Base-by-base conservation (phyloP, 2,329 filamentous ascomycete genomes). In the Aspergillus sp. region DNA sequence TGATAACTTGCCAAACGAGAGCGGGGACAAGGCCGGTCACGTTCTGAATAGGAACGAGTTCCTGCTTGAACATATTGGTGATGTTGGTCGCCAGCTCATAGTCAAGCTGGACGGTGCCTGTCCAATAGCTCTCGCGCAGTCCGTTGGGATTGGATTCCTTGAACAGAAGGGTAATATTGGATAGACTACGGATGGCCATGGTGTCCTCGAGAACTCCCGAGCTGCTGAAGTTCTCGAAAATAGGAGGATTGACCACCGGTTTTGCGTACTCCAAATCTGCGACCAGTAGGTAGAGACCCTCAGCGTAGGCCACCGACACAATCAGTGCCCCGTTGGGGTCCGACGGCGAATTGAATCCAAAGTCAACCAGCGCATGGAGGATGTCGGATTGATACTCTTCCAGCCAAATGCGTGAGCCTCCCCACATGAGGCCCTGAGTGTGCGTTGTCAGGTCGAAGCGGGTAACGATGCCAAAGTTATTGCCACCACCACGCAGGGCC, bases 401-500 rank as follows among this genome's bases (percentile, higher is more conserved):
- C 4, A 63, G 54, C 62, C 74, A 79, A 11, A 67, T 61, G 17
- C 69, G 69, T 3, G 69, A 57, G 7, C 77, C 77, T 36, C 76
- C 78, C 74, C 77, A 79, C 54, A 82, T 69, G 2, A 70, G 32
- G 11, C 73, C 75, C 7, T 69, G 74, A 1, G 73, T 68, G 49
- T 76, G 73, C 0, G 78, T 77, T 11, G 70, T 70, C 13, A 82
- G 67, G 21, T 79, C 75, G 60, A 78, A 77, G 8, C 67, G 70
- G 15, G 80, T 76, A 57, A 78, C 73, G 42, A 78, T 68, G 25
- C 66, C 71, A 56, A 77, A 72, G 59, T 77, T 78, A 65, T 73
- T 75, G 30, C 75, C 75, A 10, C 78, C 78, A 8, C 78, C 78
- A 11, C 73, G 69, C 5, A 80, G 66, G 5, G 78, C 78, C 69